Percentiles rank a stretch among this genome's conserved stretches.
phyloP scores from a whole-genome alignment of 345 rosid species.

The Salix viminalis region DNA sequence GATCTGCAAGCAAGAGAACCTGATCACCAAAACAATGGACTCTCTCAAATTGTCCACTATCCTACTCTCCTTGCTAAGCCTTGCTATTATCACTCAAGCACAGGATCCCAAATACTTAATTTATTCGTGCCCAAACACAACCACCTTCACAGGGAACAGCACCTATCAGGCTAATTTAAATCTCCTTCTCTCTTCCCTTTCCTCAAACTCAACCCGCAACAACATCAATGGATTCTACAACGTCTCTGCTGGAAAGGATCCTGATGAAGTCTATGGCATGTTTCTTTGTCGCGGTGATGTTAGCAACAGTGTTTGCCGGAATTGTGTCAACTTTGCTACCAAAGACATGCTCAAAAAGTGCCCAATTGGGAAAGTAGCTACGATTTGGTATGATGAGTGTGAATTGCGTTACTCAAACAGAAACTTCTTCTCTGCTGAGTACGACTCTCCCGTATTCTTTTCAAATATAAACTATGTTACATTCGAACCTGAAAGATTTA shows the following conservation, averaged over 20 bases:
- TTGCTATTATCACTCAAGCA: not conserved
- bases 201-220: not conserved
- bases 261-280: constrained; percentile 9
- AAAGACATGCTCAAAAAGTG: constrained; percentile 16
- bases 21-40: not conserved
- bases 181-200: constrained; percentile 10
- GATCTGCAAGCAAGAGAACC: too few relatives aligned
- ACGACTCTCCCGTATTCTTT: fast-evolving
- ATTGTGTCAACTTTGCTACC: constrained; percentile 31
- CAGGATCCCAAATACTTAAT: not conserved
- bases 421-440: constrained; percentile 22
- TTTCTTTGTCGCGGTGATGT: constrained; percentile 20
- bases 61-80: not conserved
- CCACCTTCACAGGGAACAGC: not conserved
- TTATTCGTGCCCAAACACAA: not conserved
- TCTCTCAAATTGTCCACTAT: not conserved
- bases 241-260: not conserved
- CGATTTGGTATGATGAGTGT: constrained; percentile 42
- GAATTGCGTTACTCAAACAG: constrained; percentile 44
- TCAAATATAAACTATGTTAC: not conserved
- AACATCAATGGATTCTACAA: not conserved
- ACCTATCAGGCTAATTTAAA: constrained; percentile 10
- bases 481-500: constrained; percentile 3
- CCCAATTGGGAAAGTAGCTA: constrained; percentile 22
- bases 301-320: constrained; percentile 14